Evolutionary conservation across 306 rosid species (phyloP), one percentile per base, ranked within the genome.

Genomic region (Pterocarpus santalinus): DNA sequence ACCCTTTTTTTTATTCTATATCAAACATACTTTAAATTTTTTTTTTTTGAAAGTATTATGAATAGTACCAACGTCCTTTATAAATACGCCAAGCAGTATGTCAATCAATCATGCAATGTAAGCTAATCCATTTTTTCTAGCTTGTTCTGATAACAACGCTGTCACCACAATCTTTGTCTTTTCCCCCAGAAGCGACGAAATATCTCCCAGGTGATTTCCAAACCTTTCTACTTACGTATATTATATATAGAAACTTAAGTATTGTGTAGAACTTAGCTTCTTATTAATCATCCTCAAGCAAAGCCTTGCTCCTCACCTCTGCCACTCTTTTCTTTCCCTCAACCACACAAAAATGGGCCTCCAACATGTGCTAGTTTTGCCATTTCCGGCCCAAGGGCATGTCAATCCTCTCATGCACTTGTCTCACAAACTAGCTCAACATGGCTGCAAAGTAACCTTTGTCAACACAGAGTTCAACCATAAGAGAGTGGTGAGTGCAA

Each of bases 371-470:
- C 14, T 88, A 17, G 85, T 75, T 32, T 0, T 88, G 39, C 88
- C 90, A 22, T 53, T 10, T 62, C 91, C 88, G 2, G 85, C 85
- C 15, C 90, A 84, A 76, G 90, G 91, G 16, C 91, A 84, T 76
- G 88, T 88, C 4, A 86, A 81, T 43, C 79, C 90, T 65, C 43
- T 88, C 4, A 81, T 88, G 82, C 55, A 43, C 43, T 58, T 88
- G 33, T 86, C 88, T 9, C 66, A 79, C 0, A 58, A 82, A 33
- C 17, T 86, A 28, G 62, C 34, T 2, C 39, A 71, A 66, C 75
- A 71, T 60, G 89, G 91, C 61, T 67, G 73, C 76, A 81, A 81
- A 66, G 71, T 86, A 82, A 83, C 88, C 36, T 78, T 86, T 60
- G 73, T 86, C 14, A 83, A 83, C 79, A 77, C 84, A 28, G 86